Conservation (phyloP, 176 grass and related monocot genomes). For the Aegilops tauschii region DNA sequence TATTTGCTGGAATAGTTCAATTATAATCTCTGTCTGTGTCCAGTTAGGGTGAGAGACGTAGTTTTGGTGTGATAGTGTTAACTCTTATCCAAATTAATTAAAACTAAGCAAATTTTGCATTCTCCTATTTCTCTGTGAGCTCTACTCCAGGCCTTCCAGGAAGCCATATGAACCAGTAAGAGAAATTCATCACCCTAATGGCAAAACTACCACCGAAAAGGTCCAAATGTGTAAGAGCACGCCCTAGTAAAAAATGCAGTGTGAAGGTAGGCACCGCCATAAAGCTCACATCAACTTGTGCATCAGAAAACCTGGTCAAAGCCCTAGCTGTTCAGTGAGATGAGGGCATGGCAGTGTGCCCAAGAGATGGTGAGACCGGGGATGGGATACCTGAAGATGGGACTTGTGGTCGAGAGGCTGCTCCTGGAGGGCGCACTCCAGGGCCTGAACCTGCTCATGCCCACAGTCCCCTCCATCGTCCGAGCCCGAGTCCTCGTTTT, state of each 20-base stretch:
- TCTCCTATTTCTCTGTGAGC: neutral
- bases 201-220: neutral
- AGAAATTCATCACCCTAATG: neutral
- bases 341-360: neutral
- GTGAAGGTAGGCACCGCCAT: neutral
- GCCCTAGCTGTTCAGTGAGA: neutral
- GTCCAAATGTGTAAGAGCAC: neutral
- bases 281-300: neutral
- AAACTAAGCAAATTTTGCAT: neutral
- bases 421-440: slow-evolving; percentile 53
- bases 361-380: neutral
- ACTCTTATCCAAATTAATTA: neutral
- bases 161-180: neutral
- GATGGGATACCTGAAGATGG: slow-evolving; percentile 54
- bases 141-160: neutral
- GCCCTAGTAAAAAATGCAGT: neutral
- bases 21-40: neutral
- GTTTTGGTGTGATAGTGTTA: neutral
- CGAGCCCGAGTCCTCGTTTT: slow-evolving; percentile 10
- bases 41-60: neutral
- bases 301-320: slow-evolving; percentile 21
- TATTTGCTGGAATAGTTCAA: neutral
- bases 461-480: slow-evolving; percentile 42
- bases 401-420: slow-evolving; percentile 62
- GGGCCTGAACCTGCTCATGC: slow-evolving; percentile 52